Evolutionary conservation across 257 asterid genomes (phyloP), one percentile per base, ranked within the genome.

Genomic region (Nyctanthes arbortristis): DNA sequence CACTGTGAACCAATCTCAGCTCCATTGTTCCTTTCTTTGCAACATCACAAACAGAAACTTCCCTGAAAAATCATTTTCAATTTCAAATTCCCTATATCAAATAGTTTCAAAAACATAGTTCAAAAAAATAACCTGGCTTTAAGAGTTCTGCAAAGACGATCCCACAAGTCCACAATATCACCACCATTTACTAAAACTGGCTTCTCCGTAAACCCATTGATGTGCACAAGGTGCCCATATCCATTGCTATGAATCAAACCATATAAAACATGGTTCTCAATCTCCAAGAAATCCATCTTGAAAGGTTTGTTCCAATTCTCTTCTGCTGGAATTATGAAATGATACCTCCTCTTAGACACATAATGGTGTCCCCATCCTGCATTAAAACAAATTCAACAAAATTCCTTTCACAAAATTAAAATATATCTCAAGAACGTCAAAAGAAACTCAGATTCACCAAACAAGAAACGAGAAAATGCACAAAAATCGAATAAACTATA

Each of bases 301-400:
- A 89, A 47, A 20, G 79, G 82, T 63, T 70, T 68, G 35, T 84
- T 74, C 87, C 89, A 81, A 9, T 67, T 63, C 68, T 72, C 87
- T 27, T 71, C 75, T 2, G 69, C 85, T 25, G 96, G 92, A 78
- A 92, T 82, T 39, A 92, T 54, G 16, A 92, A 69, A 75, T 88
- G 96, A 64, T 92, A 89, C 80, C 83, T 85, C 40, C 90, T 77
- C 74, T 79, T 86, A 52, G 89, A 79, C 47, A 92, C 96, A 79
- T 77, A 92, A 86, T 92, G 93, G 78, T 92, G 96, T n/a, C 96
- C 92, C 96, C 98, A 92, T 28, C 95, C 96, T 87, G 71, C 67
- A 76, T 32, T 9, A 37, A 4, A 55, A 36, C 27, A 31, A 52
- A 4, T 69, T 73, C 7, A 67, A 58, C 31, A 7, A 5, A 31